Evolutionary conservation across 441 rosid genomes (phyloP).

Genomic region (Eutrema salsugineum): DNA sequence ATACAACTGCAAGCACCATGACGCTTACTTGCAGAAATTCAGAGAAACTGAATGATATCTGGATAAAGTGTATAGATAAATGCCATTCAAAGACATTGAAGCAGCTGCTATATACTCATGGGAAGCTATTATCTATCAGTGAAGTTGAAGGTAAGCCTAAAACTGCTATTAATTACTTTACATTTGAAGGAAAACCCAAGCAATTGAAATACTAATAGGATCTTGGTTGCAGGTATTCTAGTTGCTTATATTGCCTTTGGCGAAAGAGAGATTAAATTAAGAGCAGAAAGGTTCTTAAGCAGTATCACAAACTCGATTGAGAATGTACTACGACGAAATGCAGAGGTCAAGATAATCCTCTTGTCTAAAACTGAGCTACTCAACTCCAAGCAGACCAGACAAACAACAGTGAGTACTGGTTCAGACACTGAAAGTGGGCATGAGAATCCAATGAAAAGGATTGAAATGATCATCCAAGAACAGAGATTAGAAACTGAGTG

Average conservation of each 20-base stretch:
- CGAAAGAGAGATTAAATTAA: slow-evolving; percentile 63
- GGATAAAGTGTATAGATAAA: slow-evolving; percentile 81
- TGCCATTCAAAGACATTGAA: slow-evolving; percentile 94
- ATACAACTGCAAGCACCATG: slow-evolving; percentile 36
- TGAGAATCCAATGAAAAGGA: slow-evolving; percentile 75
- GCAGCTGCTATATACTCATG: slow-evolving; percentile 72
- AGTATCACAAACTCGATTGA: slow-evolving; percentile 93
- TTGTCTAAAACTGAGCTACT: slow-evolving; percentile 47
- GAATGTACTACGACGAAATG: slow-evolving; percentile 66
- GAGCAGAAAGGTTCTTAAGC: slow-evolving; percentile 93
- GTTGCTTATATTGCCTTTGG: slow-evolving; percentile 80
- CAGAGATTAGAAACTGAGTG: slow-evolving; percentile 90
- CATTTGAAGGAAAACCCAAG: background rate
- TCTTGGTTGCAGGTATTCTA: slow-evolving; percentile 62
- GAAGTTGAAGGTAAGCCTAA: slow-evolving; percentile 67
- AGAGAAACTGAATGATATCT: slow-evolving; percentile 63
- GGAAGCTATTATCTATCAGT: slow-evolving; percentile 75
- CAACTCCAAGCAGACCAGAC: slow-evolving; percentile 31
- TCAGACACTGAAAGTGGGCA: slow-evolving; percentile 40
- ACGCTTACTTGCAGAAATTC: slow-evolving; percentile 42
- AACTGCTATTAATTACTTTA: slow-evolving; percentile 1
- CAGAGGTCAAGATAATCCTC: slow-evolving; percentile 78
- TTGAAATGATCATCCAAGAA: slow-evolving; percentile 89
- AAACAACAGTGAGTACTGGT: slow-evolving; percentile 32
- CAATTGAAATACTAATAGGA: background rate